Base-by-base conservation (phyloP, 176 grass and related monocot genomes). In the Ensete ventricosum region DNA sequence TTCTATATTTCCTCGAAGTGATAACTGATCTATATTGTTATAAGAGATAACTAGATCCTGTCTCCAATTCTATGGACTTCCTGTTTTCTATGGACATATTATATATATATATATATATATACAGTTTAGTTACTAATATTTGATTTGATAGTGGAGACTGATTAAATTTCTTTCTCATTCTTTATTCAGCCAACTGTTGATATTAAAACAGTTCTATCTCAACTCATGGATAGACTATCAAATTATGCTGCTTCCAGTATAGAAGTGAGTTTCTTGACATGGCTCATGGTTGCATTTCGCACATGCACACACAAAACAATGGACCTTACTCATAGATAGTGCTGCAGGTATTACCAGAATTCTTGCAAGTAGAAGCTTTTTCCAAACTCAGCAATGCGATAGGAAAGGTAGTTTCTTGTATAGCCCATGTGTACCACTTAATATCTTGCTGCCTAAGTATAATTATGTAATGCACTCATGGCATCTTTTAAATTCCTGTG, bases 321-420 rank as follows among this genome's bases (percentile, higher is more conserved):
- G 57, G 66, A 34, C 64, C 71, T 82, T 82, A 81, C 79, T 88
- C 77, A 82, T 88, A 79, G 72, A 86, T 84, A 78, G 69, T 75
- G 75, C 23, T 91, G 86, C 84, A 99, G 90, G 84, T 99, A 72
- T 83, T 99, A 43, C 90, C 90, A 78, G 95, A 99, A 71, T 91
- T 99, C 66, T 85, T 94, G 73, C 90, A 98, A 98, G 95, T 98
- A 29, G 95, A 98, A 98, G 88, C 95, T 80, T 98, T 94, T 93
- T 80, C 86, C 24, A 98, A 98, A 75, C 87, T 94, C 73, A 94
- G 95, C 79, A 94, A 81, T 82, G 95, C 90, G 53, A 93, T 98
- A 82, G 95, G 90, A 86, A 93, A 98, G 88, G 95, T 94, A 84
- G 62, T 71, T 73, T 26, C 24, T 43, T 9, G 17, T 23, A 14